Evolutionary conservation across 2,329 filamentous ascomycete genomes (phyloP).

Genomic region (Aspergillus sp.): DNA sequence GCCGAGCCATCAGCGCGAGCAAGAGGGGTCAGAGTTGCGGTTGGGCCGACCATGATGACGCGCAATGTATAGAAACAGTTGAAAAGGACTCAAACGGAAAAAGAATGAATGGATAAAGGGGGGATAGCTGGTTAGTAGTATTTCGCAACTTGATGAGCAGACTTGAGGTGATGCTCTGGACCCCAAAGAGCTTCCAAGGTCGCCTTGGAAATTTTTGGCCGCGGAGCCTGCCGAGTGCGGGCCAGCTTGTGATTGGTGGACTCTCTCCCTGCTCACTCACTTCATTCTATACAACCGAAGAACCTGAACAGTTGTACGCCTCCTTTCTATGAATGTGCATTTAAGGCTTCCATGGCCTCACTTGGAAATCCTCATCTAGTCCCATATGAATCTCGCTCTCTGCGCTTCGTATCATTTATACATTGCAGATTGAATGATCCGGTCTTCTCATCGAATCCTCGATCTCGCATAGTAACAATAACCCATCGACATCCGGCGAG

Average conservation of each 20-base stretch:
- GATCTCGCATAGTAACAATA: too few species aligned
- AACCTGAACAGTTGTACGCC: too few species aligned
- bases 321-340: too few species aligned
- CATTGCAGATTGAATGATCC: too few species aligned
- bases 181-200: background rate
- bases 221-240: conserved; percentile 13
- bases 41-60: conserved; percentile 38
- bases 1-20: conserved; percentile 44
- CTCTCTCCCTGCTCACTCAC: conserved; percentile 23
- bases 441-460: too few species aligned
- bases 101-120: background rate
- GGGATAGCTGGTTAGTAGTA: background rate
- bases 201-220: conserved; percentile 16
- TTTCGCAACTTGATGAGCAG: background rate
- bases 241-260: conserved; percentile 18
- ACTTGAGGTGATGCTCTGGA: background rate
- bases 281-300: too few species aligned
- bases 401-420: too few species aligned
- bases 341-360: too few species aligned
- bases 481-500: too few species aligned
- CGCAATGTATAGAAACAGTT: background rate
- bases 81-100: background rate
- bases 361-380: too few species aligned
- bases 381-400: too few species aligned
- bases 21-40: conserved; percentile 36